Base-by-base conservation (phyloP, 2,329 filamentous ascomycete species). In the Truncatella angustata region DNA sequence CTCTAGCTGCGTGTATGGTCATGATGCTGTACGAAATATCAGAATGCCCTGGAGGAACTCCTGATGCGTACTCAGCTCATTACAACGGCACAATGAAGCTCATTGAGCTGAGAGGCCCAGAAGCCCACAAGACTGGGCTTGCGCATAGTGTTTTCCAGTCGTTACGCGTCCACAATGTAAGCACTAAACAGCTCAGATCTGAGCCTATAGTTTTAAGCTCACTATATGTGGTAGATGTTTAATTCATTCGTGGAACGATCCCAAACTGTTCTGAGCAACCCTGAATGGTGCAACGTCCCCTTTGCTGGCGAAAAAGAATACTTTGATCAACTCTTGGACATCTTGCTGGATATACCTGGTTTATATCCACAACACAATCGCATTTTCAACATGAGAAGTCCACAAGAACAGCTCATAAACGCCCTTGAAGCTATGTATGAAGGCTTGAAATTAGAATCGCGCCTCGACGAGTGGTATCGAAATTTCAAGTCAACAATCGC, bases 11-110 rank as follows among this genome's bases (percentile, higher is more conserved):
- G 12, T 56, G 53, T 37, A 20, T 58, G 50, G 57, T 57, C 1
- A 51, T 60, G 24, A 44, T 58, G 23, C 34, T 58, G 48, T 63
- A 60, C 52, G 61, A 63, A 53, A 36, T 62, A 18, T 50, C 51
- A 45, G 60, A 61, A 48, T 61, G 58, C 16, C 60, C 61, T 0
- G 42, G 52, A 2, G 34, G 26, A 1, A 53, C 24, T 12, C 5
- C 43, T 2, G 35, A 54, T 35, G 61, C 34, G 12, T 62, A 59
- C 44, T n/a, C 37, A 47, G 52, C 58, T 4, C 61, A 63, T 47
- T 56, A 59, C 28, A 20, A 23, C 3, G 61, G 61, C 16, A 52
- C 53, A 12, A 49, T 63, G 37, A 44, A 52, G 16, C 53, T 63
- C 14, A 50, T 63, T 18, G 42, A 55, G 39, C 50, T 55, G 43